Evolutionary conservation across 108 stramenopile species (phyloP), one percentile per base, ranked within the genome.

Genomic region (Cyclostephanos invisitatus): DNA sequence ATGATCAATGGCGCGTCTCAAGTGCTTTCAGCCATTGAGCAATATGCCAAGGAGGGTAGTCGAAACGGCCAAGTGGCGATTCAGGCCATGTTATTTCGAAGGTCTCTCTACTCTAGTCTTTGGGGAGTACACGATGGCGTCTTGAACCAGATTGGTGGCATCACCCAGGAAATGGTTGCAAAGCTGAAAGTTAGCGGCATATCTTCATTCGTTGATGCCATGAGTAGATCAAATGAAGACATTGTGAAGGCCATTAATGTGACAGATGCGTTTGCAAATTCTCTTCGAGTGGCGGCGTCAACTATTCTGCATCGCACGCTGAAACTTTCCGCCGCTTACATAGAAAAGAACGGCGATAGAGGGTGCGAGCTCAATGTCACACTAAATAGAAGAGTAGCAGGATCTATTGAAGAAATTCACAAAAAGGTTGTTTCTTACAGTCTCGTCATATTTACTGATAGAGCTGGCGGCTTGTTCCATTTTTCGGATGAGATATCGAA

Each of bases 41-140:
- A 96, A 49, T 89, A 86, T 70, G 86, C 91, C 49, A 78, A 67
- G 21, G 79, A 84, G 47, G 89, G 83, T 22, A 91, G 86, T 35
- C 75, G 73, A 14, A 38, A 90, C 57, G 92, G 91, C 9, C 71
- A 80, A 21, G 86, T 92, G 5, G 85, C 86, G 20, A 50, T 78
- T 21, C 82, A 87, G 64, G 72, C 86, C 51, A 54, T 89, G 46
- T 79, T 76, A 20, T 64, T 92, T 50, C 70, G 89, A 28, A 67
- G 91, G 73, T 87, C 86, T 9, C 65, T 92, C 22, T 57, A 78
- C 8, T 74, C 74, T 12, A 72, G 86, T 70, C 69, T 90, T 15
- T 96, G 93, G 91, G 77, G 83, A 21, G 81, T 70, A 15, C 65
- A 75, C 9, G 85, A 86, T 53, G 91, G 91, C n/a, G 85, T 91